Conservation (phyloP, 108 stramenopile species). For the Pseudonitzschia pungens region DNA sequence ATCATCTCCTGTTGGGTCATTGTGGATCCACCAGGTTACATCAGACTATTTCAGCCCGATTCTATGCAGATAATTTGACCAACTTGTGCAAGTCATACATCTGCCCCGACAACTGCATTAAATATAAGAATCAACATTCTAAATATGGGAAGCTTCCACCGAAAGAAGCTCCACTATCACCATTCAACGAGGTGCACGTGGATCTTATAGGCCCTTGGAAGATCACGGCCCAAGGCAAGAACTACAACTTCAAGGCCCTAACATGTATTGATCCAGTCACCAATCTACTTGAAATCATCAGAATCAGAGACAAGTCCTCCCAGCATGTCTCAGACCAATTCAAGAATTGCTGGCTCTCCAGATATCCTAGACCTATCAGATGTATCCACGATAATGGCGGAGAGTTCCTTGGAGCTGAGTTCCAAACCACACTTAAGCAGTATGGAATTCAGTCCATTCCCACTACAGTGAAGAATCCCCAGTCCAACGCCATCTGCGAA, state of each 20-base stretch:
- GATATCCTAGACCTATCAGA: slow-evolving; percentile 33
- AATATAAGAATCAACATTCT: too few species aligned
- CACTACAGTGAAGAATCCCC: too few species aligned
- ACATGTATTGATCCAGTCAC: slow-evolving; percentile 39
- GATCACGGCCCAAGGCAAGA: slow-evolving; percentile 11
- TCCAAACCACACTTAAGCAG: slow-evolving; percentile 34
- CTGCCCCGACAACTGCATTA: neutral
- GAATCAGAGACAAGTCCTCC: slow-evolving; percentile 12
- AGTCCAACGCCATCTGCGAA: too few species aligned
- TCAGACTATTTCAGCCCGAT: too few species aligned
- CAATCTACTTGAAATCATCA: slow-evolving; percentile 29
- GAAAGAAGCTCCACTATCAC: neutral
- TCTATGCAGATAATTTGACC: too few species aligned
- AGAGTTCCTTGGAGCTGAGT: slow-evolving; percentile 29
- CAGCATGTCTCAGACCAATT: slow-evolving; percentile 4
- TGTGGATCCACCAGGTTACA: too few species aligned
- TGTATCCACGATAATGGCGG: slow-evolving; percentile 30
- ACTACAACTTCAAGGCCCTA: slow-evolving; percentile 27
- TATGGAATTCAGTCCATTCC: too few species aligned
- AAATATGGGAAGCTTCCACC: neutral
- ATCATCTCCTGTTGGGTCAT: too few species aligned
- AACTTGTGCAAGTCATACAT: too few species aligned
- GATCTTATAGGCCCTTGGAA: slow-evolving; percentile 48
- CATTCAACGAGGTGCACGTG: slow-evolving; percentile 32
- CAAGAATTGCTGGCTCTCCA: slow-evolving; percentile 23